Conservation (phyloP, 768 basidiomycete genomes). For the Trametes gibbosa region DNA sequence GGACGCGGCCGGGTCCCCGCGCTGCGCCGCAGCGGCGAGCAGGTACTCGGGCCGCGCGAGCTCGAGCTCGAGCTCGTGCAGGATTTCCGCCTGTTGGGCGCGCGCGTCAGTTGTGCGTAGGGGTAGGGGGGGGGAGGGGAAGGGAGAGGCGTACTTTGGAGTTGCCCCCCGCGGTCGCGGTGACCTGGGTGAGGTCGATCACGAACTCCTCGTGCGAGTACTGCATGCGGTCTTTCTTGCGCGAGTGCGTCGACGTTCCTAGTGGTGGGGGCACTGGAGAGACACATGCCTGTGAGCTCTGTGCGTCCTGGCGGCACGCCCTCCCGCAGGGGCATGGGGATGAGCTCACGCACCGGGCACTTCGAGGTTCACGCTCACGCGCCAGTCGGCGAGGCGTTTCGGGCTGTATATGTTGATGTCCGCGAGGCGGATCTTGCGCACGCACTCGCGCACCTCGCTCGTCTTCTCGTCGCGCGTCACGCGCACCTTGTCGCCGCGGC, state of each 20-base stretch:
- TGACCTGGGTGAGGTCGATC: slow-evolving; percentile 94
- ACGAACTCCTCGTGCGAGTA: slow-evolving; percentile 92
- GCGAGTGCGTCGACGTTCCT: slow-evolving; percentile 56
- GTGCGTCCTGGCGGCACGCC: neutral
- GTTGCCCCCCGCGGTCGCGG: slow-evolving; percentile 46
- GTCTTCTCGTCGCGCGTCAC: slow-evolving; percentile 83
- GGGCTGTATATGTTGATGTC: slow-evolving; percentile 88
- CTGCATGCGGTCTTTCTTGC: slow-evolving; percentile 87
- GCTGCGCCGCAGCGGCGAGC: slow-evolving; percentile 65
- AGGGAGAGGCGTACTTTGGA: slow-evolving; percentile 42
- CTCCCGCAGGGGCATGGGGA: neutral
- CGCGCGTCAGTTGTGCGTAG: neutral
- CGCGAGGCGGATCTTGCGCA: slow-evolving; percentile 80
- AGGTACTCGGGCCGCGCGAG: slow-evolving; percentile 70
- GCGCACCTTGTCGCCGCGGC: slow-evolving; percentile 60
- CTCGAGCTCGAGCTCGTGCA: slow-evolving; percentile 93
- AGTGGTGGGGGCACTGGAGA: slow-evolving; percentile 61
- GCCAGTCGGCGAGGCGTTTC: slow-evolving; percentile 82
- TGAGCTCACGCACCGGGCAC: slow-evolving; percentile 60
- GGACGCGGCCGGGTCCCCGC: slow-evolving; percentile 54
- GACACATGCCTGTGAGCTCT: neutral
- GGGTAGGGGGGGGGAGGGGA: neutral
- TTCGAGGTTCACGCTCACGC: slow-evolving; percentile 92
- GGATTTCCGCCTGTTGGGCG: slow-evolving; percentile 46
- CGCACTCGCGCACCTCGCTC: slow-evolving; percentile 59